Conservation (phyloP, 805 yeast genomes). For the Kuraishia molischiana region DNA sequence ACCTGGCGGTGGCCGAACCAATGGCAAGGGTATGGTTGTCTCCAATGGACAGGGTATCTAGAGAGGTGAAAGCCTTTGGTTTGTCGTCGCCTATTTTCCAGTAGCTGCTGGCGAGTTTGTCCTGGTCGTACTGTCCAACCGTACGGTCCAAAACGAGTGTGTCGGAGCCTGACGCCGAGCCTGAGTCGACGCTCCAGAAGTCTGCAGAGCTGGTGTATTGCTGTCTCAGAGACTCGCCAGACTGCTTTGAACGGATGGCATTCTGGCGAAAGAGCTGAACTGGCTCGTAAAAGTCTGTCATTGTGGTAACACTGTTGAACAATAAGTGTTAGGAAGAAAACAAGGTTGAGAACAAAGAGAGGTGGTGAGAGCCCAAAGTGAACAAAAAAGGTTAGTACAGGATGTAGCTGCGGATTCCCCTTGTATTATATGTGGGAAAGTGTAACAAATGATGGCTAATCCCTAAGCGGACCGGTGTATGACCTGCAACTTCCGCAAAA, state of each 20-base stretch:
- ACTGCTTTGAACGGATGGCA: conserved; percentile 12
- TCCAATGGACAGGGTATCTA: not conserved
- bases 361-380: too few species aligned
- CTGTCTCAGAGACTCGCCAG: conserved; percentile 5
- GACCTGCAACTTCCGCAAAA: too few species aligned
- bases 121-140: conserved; percentile 19
- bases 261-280: conserved; percentile 15
- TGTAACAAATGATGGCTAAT: too few species aligned
- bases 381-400: too few species aligned
- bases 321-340: too few species aligned
- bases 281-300: conserved; percentile 13
- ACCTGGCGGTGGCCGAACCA: conserved; percentile 32
- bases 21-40: conserved; percentile 32
- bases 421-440: too few species aligned
- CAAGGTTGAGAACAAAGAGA: too few species aligned
- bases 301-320: too few species aligned
- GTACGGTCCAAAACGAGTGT: too few species aligned
- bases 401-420: too few species aligned
- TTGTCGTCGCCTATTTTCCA: conserved; percentile 17
- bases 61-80: not conserved
- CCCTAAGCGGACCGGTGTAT: too few species aligned
- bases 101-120: conserved; percentile 22
- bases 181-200: not conserved
- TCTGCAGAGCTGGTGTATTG: not conserved
- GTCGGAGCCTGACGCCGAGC: too few species aligned